A percentile compares a stretch with the other conserved stretches of the same genome.
These are phyloP conservation scores for Talaromyces borbonicus DNA, from an alignment of 495 filamentous ascomycete genomes.

Conservation along the genomic window DNA sequence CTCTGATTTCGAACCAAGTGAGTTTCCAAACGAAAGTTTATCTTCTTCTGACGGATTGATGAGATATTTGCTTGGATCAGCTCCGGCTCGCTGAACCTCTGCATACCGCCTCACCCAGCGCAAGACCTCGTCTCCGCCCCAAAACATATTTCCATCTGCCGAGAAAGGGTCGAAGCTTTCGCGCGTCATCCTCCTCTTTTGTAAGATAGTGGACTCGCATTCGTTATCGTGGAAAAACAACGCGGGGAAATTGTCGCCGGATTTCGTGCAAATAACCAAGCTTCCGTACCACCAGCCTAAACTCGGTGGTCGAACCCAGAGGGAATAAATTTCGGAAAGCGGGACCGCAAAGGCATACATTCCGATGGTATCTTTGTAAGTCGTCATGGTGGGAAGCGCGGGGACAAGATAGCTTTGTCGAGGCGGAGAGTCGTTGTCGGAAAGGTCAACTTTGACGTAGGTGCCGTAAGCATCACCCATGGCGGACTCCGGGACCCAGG, in stretches of 20 bases:
- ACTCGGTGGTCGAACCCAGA: conserved; percentile 85
- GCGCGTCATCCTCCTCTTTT: conserved; percentile 73
- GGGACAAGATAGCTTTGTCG: conserved; percentile 86
- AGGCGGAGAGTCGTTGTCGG: conserved; percentile 69
- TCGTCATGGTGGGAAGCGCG: conserved; percentile 68
- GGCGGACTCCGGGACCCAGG: conserved; percentile 88
- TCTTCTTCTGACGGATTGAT: conserved; percentile 83
- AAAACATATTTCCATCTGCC: conserved; percentile 77
- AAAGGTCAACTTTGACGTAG: conserved; percentile 90
- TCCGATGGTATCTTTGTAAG: conserved; percentile 59
- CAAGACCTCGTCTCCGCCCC: conserved; percentile 94
- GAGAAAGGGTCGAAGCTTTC: conserved; percentile 88
- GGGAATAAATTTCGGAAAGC: conserved; percentile 77
- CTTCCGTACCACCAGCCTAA: conserved; percentile 98
- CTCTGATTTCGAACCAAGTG: conserved; percentile 26
- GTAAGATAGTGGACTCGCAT: conserved; percentile 89
- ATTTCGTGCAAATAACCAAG: conserved; percentile 80
- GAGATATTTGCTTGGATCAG: conserved; percentile 81
- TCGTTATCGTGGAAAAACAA: conserved; percentile 96
- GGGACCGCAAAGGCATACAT: conserved; percentile 90
- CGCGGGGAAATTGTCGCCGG: conserved; percentile 86
- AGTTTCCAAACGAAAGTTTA: conserved; percentile 62
- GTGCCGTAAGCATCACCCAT: conserved; percentile 77
- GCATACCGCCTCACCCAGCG: conserved; percentile 84
- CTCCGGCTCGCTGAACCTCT: conserved; percentile 65